These are phyloP conservation scores for Rhytidhysteron rufulum DNA, from an alignment of 2,329 filamentous ascomycete genomes.

Conservation along the genomic window DNA sequence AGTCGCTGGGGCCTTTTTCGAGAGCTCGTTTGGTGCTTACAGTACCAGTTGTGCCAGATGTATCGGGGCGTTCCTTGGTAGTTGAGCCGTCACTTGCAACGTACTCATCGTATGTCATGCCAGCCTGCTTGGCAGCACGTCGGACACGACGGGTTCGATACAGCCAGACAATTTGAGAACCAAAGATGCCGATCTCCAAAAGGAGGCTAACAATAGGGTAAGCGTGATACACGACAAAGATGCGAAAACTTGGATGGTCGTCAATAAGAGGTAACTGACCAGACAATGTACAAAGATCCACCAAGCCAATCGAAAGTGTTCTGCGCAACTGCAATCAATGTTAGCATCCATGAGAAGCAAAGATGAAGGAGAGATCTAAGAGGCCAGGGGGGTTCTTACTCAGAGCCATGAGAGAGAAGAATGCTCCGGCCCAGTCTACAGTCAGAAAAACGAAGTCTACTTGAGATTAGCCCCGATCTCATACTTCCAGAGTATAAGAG, in stretches of 20 bases:
- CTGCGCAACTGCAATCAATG: slow-evolving; percentile 48
- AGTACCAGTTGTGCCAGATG: slow-evolving; percentile 18
- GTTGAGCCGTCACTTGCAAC: slow-evolving; percentile 16
- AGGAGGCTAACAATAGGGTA: slow-evolving; percentile 40
- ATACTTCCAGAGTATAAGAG: no score
- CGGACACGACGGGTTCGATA: slow-evolving; percentile 52
- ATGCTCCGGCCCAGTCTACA: slow-evolving; percentile 58
- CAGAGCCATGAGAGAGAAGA: slow-evolving; percentile 62
- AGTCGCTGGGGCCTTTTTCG: slow-evolving; percentile 3
- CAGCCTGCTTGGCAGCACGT: slow-evolving; percentile 48
- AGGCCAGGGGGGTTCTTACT: no score
- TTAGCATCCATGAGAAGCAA: background rate
- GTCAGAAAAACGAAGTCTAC: slow-evolving; percentile 54
- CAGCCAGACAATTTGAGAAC: slow-evolving; percentile 57
- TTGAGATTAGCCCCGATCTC: background rate
- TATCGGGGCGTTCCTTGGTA: background rate
- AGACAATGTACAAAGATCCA: slow-evolving; percentile 57
- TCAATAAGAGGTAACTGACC: slow-evolving; percentile 40
- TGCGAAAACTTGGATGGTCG: background rate
- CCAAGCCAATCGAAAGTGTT: slow-evolving; percentile 60
- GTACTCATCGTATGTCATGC: slow-evolving; percentile 56
- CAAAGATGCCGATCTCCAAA: slow-evolving; percentile 59
- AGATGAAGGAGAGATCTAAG: background rate
- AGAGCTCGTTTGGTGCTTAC: no score
- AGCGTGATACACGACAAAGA: background rate